These are phyloP conservation scores for Gaultheria prostrata DNA, from an alignment of 148 eudicot species.

Conservation along the genomic window DNA sequence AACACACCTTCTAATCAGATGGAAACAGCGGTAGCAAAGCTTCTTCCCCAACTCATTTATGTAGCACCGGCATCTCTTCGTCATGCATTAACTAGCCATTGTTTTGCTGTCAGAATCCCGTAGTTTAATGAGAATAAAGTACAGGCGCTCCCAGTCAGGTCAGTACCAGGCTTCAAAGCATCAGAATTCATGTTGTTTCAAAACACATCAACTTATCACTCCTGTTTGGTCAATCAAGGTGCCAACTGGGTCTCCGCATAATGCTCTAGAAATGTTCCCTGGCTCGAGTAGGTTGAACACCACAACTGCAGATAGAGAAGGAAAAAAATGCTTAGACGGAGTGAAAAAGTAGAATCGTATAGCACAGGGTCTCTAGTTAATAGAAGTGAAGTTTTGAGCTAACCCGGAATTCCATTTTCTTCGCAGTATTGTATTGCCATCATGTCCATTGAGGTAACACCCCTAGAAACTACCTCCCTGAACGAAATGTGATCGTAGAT, in stretches of 20 bases:
- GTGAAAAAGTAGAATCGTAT: not conserved
- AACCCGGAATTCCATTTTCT: conserved; percentile 89
- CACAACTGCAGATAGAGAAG: conserved; percentile 47
- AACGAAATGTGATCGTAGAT: conserved; percentile 80
- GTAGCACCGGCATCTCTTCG: not conserved
- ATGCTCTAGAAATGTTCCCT: conserved; percentile 85
- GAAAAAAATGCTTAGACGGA: not conserved
- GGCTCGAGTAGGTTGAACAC: conserved; percentile 83
- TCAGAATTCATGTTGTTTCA: not conserved
- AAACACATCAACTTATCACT: conserved; percentile 34
- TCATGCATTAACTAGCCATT: not conserved
- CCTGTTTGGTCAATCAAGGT: conserved; percentile 87
- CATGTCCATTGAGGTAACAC: conserved; percentile 69
- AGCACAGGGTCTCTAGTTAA: no score
- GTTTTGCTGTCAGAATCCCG: not conserved
- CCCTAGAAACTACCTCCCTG: conserved; percentile 77
- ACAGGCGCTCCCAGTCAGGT: not conserved
- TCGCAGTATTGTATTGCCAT: conserved; percentile 86
- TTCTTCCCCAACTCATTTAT: not conserved
- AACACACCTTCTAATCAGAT: not conserved
- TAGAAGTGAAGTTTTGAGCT: conserved; percentile 7
- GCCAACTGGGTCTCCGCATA: conserved; percentile 84
- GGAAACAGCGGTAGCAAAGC: not conserved
- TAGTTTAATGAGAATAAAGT: not conserved
- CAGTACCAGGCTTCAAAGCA: conserved; percentile 1